phyloP scores from a whole-genome alignment of 2,329 filamentous ascomycete genomes.

The Pseudogymnoascus sp. region DNA sequence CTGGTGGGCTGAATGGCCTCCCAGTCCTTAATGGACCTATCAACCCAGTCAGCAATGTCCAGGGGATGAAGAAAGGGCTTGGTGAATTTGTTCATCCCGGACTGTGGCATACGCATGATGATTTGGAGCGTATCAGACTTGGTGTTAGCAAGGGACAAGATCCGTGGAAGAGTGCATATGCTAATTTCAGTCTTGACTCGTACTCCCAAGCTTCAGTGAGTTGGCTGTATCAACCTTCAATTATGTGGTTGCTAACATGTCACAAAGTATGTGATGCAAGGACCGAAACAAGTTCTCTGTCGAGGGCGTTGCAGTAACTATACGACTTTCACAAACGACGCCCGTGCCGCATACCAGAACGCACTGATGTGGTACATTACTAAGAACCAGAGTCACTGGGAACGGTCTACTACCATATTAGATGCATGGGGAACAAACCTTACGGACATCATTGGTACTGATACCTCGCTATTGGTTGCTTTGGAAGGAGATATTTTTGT shows the following conservation, averaged over 20 bases:
- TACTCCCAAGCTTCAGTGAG: neutral
- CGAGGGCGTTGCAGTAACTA: constrained; percentile 32
- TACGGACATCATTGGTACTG: constrained; percentile 30
- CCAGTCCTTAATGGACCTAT: constrained; percentile 25
- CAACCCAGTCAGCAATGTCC: constrained; percentile 13
- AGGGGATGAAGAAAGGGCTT: neutral
- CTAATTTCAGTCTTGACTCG: constrained; percentile 13
- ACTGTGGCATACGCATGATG: constrained; percentile 30
- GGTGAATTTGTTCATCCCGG: constrained; percentile 28
- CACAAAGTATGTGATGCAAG: constrained; percentile 26
- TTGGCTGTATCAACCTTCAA: neutral
- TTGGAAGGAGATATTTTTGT: constrained; percentile 35
- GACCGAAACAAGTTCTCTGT: constrained; percentile 28
- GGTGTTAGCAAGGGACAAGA: constrained; percentile 16
- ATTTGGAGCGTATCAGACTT: constrained; percentile 26
- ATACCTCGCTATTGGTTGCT: constrained; percentile 32
- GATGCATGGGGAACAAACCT: constrained; percentile 32
- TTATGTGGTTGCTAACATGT: neutral
- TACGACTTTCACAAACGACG: constrained; percentile 31
- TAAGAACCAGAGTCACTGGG: constrained; percentile 30
- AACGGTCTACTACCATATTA: constrained; percentile 30
- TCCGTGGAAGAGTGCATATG: constrained; percentile 14
- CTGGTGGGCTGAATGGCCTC: constrained; percentile 18
- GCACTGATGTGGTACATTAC: constrained; percentile 38
- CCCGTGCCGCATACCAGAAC: constrained; percentile 35